A percentile compares a stretch with the other conserved stretches of the same genome.
These are phyloP conservation scores for Termitomyces sp. DNA, from an alignment of 768 basidiomycete species.

Conservation along the genomic window DNA sequence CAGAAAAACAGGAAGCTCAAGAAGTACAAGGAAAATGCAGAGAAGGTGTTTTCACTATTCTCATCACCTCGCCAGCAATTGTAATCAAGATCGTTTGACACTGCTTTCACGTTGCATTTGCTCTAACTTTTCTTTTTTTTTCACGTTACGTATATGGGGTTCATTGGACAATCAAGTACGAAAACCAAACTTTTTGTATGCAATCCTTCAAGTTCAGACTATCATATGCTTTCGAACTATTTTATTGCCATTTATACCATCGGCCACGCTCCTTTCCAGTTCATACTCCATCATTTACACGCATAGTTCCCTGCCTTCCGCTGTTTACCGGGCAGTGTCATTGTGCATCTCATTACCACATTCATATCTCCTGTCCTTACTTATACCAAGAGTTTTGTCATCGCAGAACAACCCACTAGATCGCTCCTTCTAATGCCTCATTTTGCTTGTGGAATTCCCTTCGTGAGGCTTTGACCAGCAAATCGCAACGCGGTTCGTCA, in stretches of 20 bases:
- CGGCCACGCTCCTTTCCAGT: conserved; percentile 11
- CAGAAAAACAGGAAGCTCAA: conserved; percentile 70
- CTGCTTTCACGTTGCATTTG: conserved; percentile 2
- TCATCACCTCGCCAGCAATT: conserved; percentile 56
- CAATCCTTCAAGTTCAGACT: conserved; percentile 10
- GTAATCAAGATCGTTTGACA: conserved; percentile 7
- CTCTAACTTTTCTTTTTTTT: conserved; percentile 3
- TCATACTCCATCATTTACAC: conserved; percentile 12
- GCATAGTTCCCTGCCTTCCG: conserved; percentile 6
- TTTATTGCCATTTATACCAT: conserved; percentile 22
- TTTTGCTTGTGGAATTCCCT: not conserved
- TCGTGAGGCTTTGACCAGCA: not conserved
- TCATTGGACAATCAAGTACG: conserved; percentile 2
- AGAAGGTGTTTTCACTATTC: conserved; percentile 81
- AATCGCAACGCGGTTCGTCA: too few relatives aligned
- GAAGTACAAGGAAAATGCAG: conserved; percentile 84
- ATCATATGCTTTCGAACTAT: conserved; percentile 22
- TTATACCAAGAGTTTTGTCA: conserved; percentile 17
- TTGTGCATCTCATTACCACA: not conserved
- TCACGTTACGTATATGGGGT: conserved; percentile 7
- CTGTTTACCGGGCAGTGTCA: conserved; percentile 1
- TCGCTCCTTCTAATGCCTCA: conserved; percentile 12
- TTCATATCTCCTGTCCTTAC: conserved; percentile 16
- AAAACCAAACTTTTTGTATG: conserved; percentile 12
- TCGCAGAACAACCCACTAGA: conserved; percentile 17